Evolutionary conservation across 2,329 filamentous ascomycete species (phyloP).

Genomic region (Fusarium sp.): DNA sequence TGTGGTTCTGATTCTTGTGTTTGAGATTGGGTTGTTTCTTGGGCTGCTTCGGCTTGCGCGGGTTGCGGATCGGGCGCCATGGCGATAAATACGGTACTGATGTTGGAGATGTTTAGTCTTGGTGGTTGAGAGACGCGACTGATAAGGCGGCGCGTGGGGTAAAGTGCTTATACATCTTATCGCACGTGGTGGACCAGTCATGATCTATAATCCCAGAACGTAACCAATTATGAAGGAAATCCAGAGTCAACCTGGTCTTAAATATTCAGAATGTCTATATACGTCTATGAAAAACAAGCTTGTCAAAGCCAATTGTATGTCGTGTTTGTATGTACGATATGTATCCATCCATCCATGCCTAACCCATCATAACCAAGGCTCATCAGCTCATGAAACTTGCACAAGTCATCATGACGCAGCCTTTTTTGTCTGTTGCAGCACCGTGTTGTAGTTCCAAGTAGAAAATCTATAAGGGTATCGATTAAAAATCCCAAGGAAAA

Average conservation of each 20-base stretch:
- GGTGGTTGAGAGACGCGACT: constrained; percentile 34
- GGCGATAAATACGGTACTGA: not conserved
- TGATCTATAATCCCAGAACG: not conserved
- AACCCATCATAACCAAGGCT: constrained; percentile 6
- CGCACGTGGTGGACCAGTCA: constrained; percentile 22
- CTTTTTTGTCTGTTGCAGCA: not conserved
- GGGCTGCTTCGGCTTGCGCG: not conserved
- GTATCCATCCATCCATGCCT: not conserved
- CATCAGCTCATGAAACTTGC: constrained; percentile 9
- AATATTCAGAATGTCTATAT: constrained; percentile 9
- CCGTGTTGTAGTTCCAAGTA: constrained; percentile 16
- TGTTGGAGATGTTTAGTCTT: constrained; percentile 8
- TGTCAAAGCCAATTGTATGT: constrained; percentile 15
- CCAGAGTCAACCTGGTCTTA: not conserved
- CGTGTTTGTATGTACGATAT: constrained; percentile 15
- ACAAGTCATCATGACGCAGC: constrained; percentile 8
- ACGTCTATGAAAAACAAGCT: constrained; percentile 31
- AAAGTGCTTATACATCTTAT: constrained; percentile 10
- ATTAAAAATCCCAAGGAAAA: constrained; percentile 34
- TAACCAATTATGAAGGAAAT: not conserved
- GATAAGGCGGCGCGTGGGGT: constrained; percentile 35
- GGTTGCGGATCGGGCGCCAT: constrained; percentile 37
- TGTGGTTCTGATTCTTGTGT: constrained; percentile 15
- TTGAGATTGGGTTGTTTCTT: not conserved
- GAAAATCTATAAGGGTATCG: constrained; percentile 44